These are phyloP conservation scores for Daldinia grandis DNA, from an alignment of 495 filamentous ascomycete species.

Conservation along the genomic window DNA sequence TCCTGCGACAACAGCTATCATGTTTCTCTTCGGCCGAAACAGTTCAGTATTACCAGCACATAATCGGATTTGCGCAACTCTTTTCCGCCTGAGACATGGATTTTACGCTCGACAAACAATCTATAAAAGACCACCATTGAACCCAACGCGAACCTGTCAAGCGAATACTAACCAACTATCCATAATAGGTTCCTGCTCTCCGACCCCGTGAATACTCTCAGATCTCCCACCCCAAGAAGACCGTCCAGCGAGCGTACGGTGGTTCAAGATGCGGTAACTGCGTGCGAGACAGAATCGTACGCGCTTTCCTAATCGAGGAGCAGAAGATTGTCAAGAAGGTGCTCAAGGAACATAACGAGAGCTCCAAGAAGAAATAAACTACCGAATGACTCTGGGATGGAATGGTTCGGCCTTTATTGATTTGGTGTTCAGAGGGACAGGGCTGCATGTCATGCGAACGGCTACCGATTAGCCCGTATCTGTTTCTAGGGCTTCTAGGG, in stretches of 20 bases:
- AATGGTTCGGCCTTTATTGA: conserved; percentile 55
- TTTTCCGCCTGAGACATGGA: not conserved
- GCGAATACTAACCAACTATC: conserved; percentile 18
- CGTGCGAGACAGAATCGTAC: conserved; percentile 95
- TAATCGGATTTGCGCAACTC: not conserved
- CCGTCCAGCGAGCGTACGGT: conserved; percentile 96
- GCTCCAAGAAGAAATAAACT: conserved; percentile 80
- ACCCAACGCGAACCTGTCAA: not conserved
- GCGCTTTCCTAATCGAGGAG: conserved; percentile 99
- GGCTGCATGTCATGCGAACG: conserved; percentile 56
- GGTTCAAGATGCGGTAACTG: conserved; percentile 98
- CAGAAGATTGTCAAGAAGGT: conserved; percentile 99
- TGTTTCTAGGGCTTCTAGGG: conserved; percentile 60
- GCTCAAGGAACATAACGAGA: conserved; percentile 78
- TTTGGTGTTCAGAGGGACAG: conserved; percentile 61
- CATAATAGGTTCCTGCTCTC: conserved; percentile 84
- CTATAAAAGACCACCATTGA: not conserved
- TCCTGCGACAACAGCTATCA: not conserved
- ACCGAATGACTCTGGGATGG: conserved; percentile 43
- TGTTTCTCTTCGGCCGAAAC: not conserved
- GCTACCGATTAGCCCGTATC: conserved; percentile 50
- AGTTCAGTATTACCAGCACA: not conserved
- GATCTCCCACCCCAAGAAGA: conserved; percentile 98
- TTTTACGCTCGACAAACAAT: not conserved
- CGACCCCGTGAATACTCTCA: conserved; percentile 95